Percentiles rank a stretch among this genome's conserved stretches.
These are phyloP conservation scores for Microsporum audouinii DNA, from an alignment of 2,329 filamentous ascomycete species.

Conservation along the genomic window DNA sequence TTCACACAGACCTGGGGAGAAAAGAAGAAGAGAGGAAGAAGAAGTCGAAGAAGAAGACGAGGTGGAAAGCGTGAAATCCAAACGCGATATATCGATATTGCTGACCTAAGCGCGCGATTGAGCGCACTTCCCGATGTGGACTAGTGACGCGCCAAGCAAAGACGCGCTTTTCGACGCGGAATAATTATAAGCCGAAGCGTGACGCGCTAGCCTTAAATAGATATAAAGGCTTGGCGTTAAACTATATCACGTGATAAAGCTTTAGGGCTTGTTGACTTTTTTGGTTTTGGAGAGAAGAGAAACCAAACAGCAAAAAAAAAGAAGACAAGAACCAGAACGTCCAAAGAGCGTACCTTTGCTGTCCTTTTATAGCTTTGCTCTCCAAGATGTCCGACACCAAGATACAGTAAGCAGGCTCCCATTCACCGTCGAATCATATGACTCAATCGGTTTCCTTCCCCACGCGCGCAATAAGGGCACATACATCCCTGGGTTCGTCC, in stretches of 20 bases:
- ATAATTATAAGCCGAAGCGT: conserved; percentile 5
- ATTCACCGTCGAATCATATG: conserved; percentile 13
- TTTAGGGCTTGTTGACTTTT: not conserved
- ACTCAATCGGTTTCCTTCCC: conserved; percentile 12
- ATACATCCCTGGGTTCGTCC: not conserved
- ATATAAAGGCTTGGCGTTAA: not conserved
- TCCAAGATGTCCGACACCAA: conserved; percentile 54
- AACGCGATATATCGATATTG: not conserved
- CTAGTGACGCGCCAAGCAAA: conserved; percentile 29
- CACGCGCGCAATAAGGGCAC: not conserved
- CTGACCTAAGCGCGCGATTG: conserved; percentile 7
- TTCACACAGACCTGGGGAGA: not conserved
- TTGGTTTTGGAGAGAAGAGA: not conserved
- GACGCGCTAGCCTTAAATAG: conserved; percentile 5
- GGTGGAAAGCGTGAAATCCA: conserved; percentile 1
- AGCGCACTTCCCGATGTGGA: not conserved
- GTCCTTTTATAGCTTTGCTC: conserved; percentile 21
- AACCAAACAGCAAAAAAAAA: not conserved
- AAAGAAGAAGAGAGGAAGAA: conserved; percentile 5
- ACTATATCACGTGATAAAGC: not conserved
- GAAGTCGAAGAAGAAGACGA: conserved; percentile 14
- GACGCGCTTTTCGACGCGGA: conserved; percentile 19
- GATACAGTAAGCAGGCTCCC: conserved; percentile 50
- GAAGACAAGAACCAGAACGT: not conserved
- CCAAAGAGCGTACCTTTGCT: conserved; percentile 7